phyloP scores from a whole-genome alignment of 805 yeast species.

The Candida tammaniensis region DNA sequence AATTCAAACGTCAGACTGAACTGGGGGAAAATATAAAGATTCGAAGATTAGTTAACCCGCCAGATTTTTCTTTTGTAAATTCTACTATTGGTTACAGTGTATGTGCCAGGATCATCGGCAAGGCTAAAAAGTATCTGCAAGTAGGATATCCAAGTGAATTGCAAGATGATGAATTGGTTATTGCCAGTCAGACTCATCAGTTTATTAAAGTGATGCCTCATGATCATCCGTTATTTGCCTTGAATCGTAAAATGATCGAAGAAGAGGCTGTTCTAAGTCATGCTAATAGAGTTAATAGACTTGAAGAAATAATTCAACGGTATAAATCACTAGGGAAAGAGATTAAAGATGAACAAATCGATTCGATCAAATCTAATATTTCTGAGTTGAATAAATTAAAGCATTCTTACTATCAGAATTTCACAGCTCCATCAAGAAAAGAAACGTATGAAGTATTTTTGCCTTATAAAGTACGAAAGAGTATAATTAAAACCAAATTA shows the following conservation, averaged over 20 bases:
- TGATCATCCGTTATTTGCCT: conserved; percentile 23
- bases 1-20: conserved; percentile 10
- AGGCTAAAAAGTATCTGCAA: conserved; percentile 32
- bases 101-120: conserved; percentile 36
- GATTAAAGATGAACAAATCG: conserved; percentile 13
- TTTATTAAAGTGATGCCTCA: conserved; percentile 24
- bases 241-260: conserved; percentile 28
- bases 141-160: no score
- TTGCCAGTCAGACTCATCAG: conserved; percentile 25
- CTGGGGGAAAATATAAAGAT: conserved; percentile 5
- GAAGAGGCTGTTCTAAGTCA: conserved; percentile 35
- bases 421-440: conserved; percentile 9
- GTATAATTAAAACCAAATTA: conserved; percentile 28
- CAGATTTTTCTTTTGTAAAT: conserved; percentile 29
- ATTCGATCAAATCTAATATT: conserved; percentile 12
- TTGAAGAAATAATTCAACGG: conserved; percentile 25
- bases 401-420: conserved; percentile 23
- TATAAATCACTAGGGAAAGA: conserved; percentile 18
- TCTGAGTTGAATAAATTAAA: conserved; percentile 28
- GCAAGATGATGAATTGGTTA: conserved; percentile 21
- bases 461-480: conserved; percentile 27
- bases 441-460: conserved; percentile 26
- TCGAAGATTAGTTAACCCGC: conserved; percentile 7
- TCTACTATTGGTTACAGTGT: conserved; percentile 31
- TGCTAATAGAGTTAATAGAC: conserved; percentile 22